phyloP scores from a whole-genome alignment of 1,284 basidiomycete genomes.

The Xanthoconium separans region DNA sequence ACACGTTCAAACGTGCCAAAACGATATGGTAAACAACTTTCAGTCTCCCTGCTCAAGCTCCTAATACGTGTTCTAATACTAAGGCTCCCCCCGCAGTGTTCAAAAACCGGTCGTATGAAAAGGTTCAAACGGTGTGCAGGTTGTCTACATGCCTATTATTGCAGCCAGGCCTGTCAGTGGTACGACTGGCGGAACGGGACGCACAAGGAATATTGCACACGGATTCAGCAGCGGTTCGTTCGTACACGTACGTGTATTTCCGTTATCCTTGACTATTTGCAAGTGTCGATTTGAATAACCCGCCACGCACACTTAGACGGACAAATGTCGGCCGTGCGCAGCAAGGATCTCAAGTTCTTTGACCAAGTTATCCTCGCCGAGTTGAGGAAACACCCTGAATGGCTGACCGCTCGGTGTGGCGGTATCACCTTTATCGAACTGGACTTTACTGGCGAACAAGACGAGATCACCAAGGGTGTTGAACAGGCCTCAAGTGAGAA shows the following conservation, averaged over 20 bases:
- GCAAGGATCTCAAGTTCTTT: conserved; percentile 4
- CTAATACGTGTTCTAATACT: too few relatives aligned
- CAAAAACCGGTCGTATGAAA: conserved; percentile 8
- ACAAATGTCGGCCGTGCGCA: conserved; percentile 21
- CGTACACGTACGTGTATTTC: conserved; percentile 18
- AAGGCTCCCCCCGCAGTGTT: conserved; percentile 20
- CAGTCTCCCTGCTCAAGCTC: too few relatives aligned
- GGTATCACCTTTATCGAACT: conserved; percentile 22
- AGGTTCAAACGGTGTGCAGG: neutral
- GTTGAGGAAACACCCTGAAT: conserved; percentile 21
- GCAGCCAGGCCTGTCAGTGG: conserved; percentile 19
- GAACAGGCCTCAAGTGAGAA: too few relatives aligned
- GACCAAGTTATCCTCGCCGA: conserved; percentile 28
- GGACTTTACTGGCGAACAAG: conserved; percentile 20
- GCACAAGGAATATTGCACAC: conserved; percentile 27
- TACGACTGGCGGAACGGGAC: conserved; percentile 31
- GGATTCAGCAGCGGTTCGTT: conserved; percentile 19
- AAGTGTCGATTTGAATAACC: neutral
- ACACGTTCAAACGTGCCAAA: too few relatives aligned
- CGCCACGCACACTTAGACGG: conserved; percentile 14
- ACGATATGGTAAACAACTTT: too few relatives aligned
- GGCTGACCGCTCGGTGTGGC: conserved; percentile 10
- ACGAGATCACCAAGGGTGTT: too few relatives aligned
- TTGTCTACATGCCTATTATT: neutral
- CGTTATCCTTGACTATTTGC: too few relatives aligned